These are phyloP conservation scores for Flammula alnicola DNA, from an alignment of 1,284 basidiomycete species.

Conservation along the genomic window DNA sequence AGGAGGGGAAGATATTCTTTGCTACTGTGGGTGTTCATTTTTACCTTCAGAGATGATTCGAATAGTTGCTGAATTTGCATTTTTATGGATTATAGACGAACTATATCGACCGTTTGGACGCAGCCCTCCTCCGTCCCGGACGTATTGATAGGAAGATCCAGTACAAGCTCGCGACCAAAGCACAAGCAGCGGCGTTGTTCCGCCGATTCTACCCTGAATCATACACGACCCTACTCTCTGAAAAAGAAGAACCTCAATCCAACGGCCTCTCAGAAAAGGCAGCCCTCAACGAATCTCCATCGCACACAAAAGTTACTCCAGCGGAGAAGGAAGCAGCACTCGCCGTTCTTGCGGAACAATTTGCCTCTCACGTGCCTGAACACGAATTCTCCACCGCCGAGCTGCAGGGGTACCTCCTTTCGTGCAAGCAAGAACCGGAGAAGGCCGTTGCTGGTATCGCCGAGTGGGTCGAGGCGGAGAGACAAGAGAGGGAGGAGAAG, in stretches of 20 bases:
- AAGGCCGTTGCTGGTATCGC: slow-evolving; percentile 41
- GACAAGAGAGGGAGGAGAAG: slow-evolving; percentile 35
- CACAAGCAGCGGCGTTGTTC: slow-evolving; percentile 55
- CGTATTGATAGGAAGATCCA: slow-evolving; percentile 55
- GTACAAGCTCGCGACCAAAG: slow-evolving; percentile 50
- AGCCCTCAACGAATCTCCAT: not conserved
- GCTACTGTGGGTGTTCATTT: slow-evolving; percentile 45
- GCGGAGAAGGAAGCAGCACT: slow-evolving; percentile 23
- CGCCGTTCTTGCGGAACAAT: slow-evolving; percentile 42
- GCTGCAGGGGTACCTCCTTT: slow-evolving; percentile 60
- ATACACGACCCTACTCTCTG: slow-evolving; percentile 17
- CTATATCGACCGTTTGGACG: slow-evolving; percentile 55
- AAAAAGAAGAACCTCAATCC: slow-evolving; percentile 3
- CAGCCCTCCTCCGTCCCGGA: slow-evolving; percentile 55
- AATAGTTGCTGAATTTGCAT: too few relatives aligned
- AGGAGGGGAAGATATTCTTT: slow-evolving; percentile 60
- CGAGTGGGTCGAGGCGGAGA: slow-evolving; percentile 48
- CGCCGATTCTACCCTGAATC: slow-evolving; percentile 51
- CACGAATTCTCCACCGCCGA: slow-evolving; percentile 59
- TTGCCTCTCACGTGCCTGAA: slow-evolving; percentile 49
- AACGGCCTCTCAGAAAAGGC: slow-evolving; percentile 2
- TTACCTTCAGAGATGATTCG: not conserved
- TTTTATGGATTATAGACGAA: slow-evolving; percentile 44
- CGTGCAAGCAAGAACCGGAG: slow-evolving; percentile 50
- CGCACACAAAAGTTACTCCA: not conserved